Percentiles rank a stretch among this genome's conserved stretches.
Evolutionary conservation across 2,329 filamentous ascomycete species (phyloP).

Genomic region (Coniosporium tulheliwenetii): DNA sequence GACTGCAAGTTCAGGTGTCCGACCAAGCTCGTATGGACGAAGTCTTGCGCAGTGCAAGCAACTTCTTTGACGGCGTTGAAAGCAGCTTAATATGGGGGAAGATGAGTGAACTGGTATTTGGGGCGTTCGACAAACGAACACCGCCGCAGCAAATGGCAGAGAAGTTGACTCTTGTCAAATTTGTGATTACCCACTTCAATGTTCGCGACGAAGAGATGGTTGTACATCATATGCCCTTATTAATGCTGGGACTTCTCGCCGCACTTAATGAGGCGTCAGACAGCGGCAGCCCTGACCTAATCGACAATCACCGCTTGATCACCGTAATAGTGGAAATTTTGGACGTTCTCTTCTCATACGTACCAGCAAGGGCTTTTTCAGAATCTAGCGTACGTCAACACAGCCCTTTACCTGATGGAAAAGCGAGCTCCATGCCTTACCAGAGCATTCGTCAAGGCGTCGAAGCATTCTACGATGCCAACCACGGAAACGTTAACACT

Average conservation of each 20-base stretch:
- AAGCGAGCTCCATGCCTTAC: too few relatives aligned
- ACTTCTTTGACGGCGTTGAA: constrained; percentile 96
- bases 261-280: constrained; percentile 19
- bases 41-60: constrained; percentile 79
- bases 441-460: too few relatives aligned
- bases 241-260: constrained; percentile 47
- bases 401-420: too few relatives aligned
- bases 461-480: too few relatives aligned
- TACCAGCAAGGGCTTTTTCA: too few relatives aligned
- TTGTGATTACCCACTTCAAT: constrained; percentile 80
- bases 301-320: too few relatives aligned
- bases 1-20: constrained; percentile 52
- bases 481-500: too few relatives aligned
- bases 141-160: constrained; percentile 25
- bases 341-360: too few relatives aligned
- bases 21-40: constrained; percentile 63
- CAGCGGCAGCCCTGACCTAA: too few relatives aligned
- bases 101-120: constrained; percentile 49
- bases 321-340: too few relatives aligned
- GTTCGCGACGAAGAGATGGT: constrained; percentile 94
- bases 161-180: constrained; percentile 60
- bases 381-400: too few relatives aligned
- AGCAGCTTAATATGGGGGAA: constrained; percentile 86
- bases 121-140: constrained; percentile 26
- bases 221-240: constrained; percentile 64